Evolutionary conservation across 2,329 filamentous ascomycete species (phyloP), one percentile per base, ranked within the genome.

Genomic region (Fusarium humuli): DNA sequence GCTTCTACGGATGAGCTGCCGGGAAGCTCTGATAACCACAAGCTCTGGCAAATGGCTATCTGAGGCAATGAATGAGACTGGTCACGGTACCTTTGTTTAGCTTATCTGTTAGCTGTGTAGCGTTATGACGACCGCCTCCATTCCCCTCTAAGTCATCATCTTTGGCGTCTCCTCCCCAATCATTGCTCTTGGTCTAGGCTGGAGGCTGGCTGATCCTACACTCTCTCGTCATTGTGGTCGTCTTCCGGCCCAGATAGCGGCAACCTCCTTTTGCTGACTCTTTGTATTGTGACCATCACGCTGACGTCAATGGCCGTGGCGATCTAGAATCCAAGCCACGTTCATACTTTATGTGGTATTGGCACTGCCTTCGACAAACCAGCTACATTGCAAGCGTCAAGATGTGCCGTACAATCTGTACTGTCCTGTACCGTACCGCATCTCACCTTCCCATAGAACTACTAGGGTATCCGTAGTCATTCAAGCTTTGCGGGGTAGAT

Each of bases 401-500:
- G 48, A 20, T 44, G 22, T 49, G 27, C n/a, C 30, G 22, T 57
- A 14, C 29, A 30, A n/a, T 11, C 18, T 37, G 34, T 37, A 37
- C 18, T 37, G 34, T 37, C 11, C 34, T 44, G 22, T 40, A 30
- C 20, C 32, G 20, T 59, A 40, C 40, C 29, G n/a, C 30, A 22
- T 25, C 27, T 47, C 48, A 64, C 30, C 40, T 53, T 48, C 37
- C 44, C 29, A 70, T 34, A 37, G n/a, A 37, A 37, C 34, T 18
- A n/a, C 34, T 37, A 12, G n/a, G 34, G 34, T 37, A 37, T n/a
- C 10, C 18, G 34, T 37, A 37, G 34, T 37, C 34, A 65, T 52
- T 60, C 58, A 73, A 70, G 49, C 66, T 76, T 75, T 76, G 74
- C 74, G 74, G 74, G 74, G 74, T 75, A 73, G 67, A 66, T 59